A percentile compares a stretch with the other conserved stretches of the same genome.
These are phyloP conservation scores for Rhodotorula kratochvilovae DNA, from an alignment of 768 basidiomycete species.

Conservation along the genomic window DNA sequence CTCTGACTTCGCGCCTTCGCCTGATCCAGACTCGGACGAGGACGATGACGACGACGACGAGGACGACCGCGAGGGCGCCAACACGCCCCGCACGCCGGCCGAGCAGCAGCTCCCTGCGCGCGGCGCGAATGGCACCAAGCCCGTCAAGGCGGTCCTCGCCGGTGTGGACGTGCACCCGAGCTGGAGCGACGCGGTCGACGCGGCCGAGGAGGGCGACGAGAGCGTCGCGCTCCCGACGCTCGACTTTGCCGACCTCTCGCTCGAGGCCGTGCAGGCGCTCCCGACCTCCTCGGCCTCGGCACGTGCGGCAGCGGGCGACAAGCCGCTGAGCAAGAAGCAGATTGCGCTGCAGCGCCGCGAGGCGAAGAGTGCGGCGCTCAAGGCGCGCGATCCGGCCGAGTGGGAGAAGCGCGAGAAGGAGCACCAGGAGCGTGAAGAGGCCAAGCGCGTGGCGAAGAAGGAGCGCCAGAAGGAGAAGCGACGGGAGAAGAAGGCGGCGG, in stretches of 20 bases:
- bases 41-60: slow-evolving; percentile 14
- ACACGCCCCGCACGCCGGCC: slow-evolving; percentile 1
- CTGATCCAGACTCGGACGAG: neutral
- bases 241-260: slow-evolving; percentile 30
- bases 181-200: slow-evolving; percentile 22
- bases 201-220: slow-evolving; percentile 14
- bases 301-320: neutral
- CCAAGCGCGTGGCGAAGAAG: slow-evolving; percentile 22
- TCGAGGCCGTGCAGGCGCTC: slow-evolving; percentile 16
- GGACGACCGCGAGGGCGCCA: slow-evolving; percentile 7
- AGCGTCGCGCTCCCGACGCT: slow-evolving; percentile 17
- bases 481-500: neutral
- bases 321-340: slow-evolving; percentile 18
- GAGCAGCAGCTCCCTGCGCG: slow-evolving; percentile 5
- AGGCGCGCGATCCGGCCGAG: slow-evolving; percentile 27
- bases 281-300: neutral
- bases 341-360: slow-evolving; percentile 1
- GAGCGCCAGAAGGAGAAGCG: slow-evolving; percentile 8
- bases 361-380: slow-evolving; percentile 27
- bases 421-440: slow-evolving; percentile 5
- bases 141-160: neutral
- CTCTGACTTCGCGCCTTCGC: slow-evolving; percentile 6
- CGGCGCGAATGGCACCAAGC: neutral
- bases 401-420: slow-evolving; percentile 23
- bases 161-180: slow-evolving; percentile 7